Conservation (phyloP, 1,284 basidiomycete species). For the Trametes sp. region DNA sequence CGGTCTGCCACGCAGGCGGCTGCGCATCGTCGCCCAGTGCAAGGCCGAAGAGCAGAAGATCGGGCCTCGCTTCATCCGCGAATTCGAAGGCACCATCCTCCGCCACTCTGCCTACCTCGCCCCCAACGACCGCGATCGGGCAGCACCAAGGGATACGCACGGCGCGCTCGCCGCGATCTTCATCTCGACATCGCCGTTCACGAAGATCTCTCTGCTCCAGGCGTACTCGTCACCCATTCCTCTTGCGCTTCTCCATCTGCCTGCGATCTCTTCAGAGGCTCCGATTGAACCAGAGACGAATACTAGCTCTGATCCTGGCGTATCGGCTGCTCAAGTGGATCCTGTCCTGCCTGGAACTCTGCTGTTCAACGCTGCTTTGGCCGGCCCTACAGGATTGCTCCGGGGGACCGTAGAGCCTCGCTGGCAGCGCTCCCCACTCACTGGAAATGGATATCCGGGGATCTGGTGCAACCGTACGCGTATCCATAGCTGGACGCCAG, state of each 20-base stretch:
- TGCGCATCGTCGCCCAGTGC: slow-evolving; percentile 89
- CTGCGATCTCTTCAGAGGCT: slow-evolving; percentile 35
- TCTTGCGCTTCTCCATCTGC: slow-evolving; percentile 80
- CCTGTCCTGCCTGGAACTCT: slow-evolving; percentile 45
- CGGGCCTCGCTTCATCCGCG: slow-evolving; percentile 82
- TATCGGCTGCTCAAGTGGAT: not conserved
- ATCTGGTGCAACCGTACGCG: slow-evolving; percentile 60
- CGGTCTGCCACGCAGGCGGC: slow-evolving; percentile 43
- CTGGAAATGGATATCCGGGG: slow-evolving; percentile 53
- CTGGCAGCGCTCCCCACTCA: slow-evolving; percentile 57
- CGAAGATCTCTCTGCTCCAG: slow-evolving; percentile 67
- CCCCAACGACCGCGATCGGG: slow-evolving; percentile 1
- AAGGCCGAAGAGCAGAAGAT: slow-evolving; percentile 87
- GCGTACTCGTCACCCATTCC: slow-evolving; percentile 78
- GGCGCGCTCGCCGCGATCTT: slow-evolving; percentile 71
- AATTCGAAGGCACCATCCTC: slow-evolving; percentile 86
- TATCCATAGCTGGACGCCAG: slow-evolving; percentile 41
- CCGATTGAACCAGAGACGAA: not conserved
- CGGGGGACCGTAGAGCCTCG: slow-evolving; percentile 66
- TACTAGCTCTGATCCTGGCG: not conserved
- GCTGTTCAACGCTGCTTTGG: slow-evolving; percentile 72
- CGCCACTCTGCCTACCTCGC: slow-evolving; percentile 42
- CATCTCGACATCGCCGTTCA: slow-evolving; percentile 81
- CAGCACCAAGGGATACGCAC: not conserved
- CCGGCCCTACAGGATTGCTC: slow-evolving; percentile 58